phyloP scores from a whole-genome alignment of 2,329 filamentous ascomycete species.

The Immersiporthe knoxdaviesiana region DNA sequence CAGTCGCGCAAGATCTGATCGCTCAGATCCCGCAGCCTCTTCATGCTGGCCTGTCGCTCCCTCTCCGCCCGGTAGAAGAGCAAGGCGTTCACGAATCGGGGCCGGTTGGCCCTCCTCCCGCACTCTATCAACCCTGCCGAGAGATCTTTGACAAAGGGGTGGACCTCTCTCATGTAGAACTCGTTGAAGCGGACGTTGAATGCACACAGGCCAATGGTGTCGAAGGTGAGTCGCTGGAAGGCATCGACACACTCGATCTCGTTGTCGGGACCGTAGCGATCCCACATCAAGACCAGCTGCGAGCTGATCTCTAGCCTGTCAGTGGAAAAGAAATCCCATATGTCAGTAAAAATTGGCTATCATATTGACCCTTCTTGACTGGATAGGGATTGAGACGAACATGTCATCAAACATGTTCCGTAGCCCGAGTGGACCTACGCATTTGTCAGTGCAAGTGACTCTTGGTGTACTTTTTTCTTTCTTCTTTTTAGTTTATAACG shows the following conservation, averaged over 20 bases:
- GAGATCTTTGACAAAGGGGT: not conserved
- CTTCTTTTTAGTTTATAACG: too few relatives aligned
- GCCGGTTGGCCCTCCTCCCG: not conserved
- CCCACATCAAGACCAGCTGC: not conserved
- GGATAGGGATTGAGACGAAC: not conserved
- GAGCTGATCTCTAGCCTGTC: not conserved
- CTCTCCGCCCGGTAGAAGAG: not conserved
- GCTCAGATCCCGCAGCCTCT: not conserved
- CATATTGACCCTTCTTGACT: not conserved
- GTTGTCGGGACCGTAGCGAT: not conserved
- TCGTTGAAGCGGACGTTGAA: not conserved
- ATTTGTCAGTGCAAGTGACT: not conserved
- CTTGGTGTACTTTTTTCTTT: not conserved
- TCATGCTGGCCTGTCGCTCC: not conserved
- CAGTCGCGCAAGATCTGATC: not conserved
- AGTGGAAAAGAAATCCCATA: not conserved
- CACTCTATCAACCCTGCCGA: not conserved
- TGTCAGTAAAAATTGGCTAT: not conserved
- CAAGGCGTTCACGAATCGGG: not conserved
- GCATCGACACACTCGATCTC: not conserved
- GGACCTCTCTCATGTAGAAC: conserved; percentile 1
- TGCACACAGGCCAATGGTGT: not conserved
- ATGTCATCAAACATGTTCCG: not conserved
- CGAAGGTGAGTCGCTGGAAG: not conserved
- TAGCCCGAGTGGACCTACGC: not conserved